These are phyloP conservation scores for Cercospora nicotianae DNA, from an alignment of 2,329 filamentous ascomycete species.

Conservation along the genomic window DNA sequence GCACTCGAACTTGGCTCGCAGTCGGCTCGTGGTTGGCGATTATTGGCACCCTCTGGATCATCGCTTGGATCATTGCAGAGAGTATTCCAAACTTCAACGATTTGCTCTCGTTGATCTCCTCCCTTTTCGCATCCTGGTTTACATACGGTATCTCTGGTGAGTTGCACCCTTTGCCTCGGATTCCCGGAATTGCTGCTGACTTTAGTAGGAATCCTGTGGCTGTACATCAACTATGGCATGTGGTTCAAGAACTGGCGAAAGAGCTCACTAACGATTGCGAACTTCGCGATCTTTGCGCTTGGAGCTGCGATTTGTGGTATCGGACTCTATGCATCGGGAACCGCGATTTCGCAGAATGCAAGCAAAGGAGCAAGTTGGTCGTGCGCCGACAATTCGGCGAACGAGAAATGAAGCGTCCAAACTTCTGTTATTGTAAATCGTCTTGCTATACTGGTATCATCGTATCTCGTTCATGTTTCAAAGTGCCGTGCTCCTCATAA, in stretches of 20 bases:
- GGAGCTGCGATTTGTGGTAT: conserved; percentile 34
- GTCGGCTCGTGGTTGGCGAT: conserved; percentile 61
- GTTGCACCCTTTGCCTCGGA: neutral
- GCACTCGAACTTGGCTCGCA: conserved; percentile 41
- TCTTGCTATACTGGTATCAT: neutral
- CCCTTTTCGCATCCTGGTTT: conserved; percentile 68
- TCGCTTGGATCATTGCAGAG: conserved; percentile 68
- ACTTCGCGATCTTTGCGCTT: conserved; percentile 42
- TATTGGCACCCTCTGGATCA: conserved; percentile 57
- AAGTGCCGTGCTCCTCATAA: neutral
- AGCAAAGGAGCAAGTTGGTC: conserved; percentile 23
- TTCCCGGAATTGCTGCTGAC: neutral
- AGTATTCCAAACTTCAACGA: conserved; percentile 70
- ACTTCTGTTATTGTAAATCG: neutral
- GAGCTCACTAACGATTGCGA: conserved; percentile 44
- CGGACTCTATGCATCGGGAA: conserved; percentile 32
- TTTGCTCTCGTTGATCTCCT: conserved; percentile 60
- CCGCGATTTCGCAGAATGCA: conserved; percentile 24
- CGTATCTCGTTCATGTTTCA: neutral
- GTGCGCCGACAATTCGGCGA: conserved; percentile 22
- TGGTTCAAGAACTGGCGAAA: conserved; percentile 47
- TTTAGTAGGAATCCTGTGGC: conserved; percentile 28
- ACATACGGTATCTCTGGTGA: conserved; percentile 21
- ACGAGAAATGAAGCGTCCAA: neutral
- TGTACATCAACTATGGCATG: conserved; percentile 48